Conservation (phyloP, 257 asterid species). For the Rhazya stricta region DNA sequence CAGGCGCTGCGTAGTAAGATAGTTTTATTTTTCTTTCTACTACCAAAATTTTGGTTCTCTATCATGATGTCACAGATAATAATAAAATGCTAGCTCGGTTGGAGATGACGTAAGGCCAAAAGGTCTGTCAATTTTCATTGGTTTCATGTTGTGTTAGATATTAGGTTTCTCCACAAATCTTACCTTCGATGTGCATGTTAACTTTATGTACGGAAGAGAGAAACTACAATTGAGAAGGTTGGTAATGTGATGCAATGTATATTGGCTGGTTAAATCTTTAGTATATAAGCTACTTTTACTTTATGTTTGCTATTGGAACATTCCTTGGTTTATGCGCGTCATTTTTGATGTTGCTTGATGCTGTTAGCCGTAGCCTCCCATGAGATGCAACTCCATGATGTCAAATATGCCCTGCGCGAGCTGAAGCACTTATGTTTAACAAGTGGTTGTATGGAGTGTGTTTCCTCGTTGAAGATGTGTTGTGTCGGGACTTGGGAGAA, state of each 20-base stretch:
- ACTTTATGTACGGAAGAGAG: conserved; percentile 7
- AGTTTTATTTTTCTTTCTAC: background rate
- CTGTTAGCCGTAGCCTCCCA: too few relatives aligned
- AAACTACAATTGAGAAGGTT: conserved; percentile 1
- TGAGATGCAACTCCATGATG: too few relatives aligned
- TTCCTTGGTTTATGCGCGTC: too few relatives aligned
- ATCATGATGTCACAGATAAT: background rate
- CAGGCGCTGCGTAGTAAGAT: conserved; percentile 33
- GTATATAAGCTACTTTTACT: too few relatives aligned
- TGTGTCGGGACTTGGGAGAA: too few relatives aligned
- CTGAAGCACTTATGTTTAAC: too few relatives aligned
- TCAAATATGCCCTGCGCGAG: too few relatives aligned
- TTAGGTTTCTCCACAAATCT: conserved; percentile 18
- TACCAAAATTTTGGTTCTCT: conserved; percentile 11
- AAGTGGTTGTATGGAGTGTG: too few relatives aligned
- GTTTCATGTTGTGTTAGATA: conserved; percentile 18
- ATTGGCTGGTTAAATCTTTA: background rate
- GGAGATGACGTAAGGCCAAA: conserved; percentile 10
- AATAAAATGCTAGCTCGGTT: conserved; percentile 15
- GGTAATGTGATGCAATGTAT: conserved; percentile 13
- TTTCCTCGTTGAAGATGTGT: too few relatives aligned
- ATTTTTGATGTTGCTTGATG: too few relatives aligned
- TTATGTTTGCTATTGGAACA: too few relatives aligned
- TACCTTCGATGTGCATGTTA: conserved; percentile 4
- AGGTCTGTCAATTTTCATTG: conserved; percentile 17